Evolutionary conservation across 176 grass and related monocot genomes (phyloP).

Genomic region (Alloteropsis semialata): DNA sequence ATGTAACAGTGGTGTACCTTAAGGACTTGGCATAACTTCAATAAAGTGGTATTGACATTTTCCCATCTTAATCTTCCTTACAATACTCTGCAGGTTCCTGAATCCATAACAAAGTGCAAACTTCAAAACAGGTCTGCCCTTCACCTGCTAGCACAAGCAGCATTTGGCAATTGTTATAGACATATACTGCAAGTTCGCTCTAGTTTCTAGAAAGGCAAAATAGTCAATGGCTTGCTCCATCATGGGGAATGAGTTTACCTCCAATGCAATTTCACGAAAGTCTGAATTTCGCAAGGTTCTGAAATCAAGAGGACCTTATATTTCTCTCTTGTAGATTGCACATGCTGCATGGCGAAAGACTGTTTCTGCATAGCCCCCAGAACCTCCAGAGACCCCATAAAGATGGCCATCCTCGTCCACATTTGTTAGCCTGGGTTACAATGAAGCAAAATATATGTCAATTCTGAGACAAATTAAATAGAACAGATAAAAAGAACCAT

Average conservation of each 20-base stretch:
- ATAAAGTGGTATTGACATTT: constrained; percentile 94
- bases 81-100: constrained; percentile 89
- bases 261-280: constrained; percentile 71
- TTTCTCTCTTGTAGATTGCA: constrained; percentile 67
- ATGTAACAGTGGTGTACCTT: constrained; percentile 52
- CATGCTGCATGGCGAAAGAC: constrained; percentile 75
- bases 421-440: constrained; percentile 77
- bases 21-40: constrained; percentile 99
- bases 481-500: neutral
- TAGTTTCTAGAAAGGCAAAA: too few species aligned
- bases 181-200: neutral
- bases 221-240: too few species aligned
- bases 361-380: constrained; percentile 90
- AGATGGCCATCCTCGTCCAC: constrained; percentile 77
- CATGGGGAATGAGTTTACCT: constrained; percentile 44
- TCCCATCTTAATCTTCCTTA: constrained; percentile 91
- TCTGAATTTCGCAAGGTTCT: constrained; percentile 81
- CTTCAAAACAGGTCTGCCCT: constrained; percentile 80
- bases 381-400: constrained; percentile 88
- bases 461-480: neutral
- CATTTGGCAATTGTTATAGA: constrained; percentile 14
- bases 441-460: neutral
- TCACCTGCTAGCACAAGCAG: constrained; percentile 57
- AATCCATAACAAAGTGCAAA: constrained; percentile 98
- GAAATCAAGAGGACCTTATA: constrained; percentile 69